A percentile compares a stretch with the other conserved stretches of the same genome.
Conservation (phyloP, 2,329 filamentous ascomycete genomes). For the Pseudocercospora eumusae region DNA sequence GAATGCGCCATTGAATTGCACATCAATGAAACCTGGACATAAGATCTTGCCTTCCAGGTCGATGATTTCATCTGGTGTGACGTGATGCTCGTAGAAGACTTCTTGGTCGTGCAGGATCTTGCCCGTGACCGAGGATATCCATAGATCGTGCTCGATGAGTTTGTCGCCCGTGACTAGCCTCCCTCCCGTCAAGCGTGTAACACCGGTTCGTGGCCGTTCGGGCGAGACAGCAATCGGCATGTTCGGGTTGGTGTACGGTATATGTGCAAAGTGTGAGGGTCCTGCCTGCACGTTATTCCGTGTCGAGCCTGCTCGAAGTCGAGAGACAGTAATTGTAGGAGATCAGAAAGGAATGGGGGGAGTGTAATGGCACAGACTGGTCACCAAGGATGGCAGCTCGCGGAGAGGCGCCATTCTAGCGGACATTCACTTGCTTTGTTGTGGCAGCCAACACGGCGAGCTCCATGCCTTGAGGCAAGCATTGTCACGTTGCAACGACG, state of each 20-base stretch:
- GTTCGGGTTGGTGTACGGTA: background rate
- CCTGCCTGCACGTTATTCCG: background rate
- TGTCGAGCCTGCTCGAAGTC: background rate
- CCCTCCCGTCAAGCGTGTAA: constrained; percentile 70
- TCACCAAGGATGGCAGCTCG: background rate
- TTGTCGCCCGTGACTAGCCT: constrained; percentile 68
- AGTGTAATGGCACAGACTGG: background rate
- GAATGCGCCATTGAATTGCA: constrained; percentile 88
- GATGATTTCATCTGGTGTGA: constrained; percentile 71
- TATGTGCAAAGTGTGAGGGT: constrained; percentile 1
- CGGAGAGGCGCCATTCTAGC: background rate
- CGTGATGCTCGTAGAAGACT: constrained; percentile 66
- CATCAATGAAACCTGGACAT: constrained; percentile 83
- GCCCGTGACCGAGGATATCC: constrained; percentile 79
- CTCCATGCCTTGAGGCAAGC: too few species aligned
- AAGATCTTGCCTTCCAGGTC: constrained; percentile 82
- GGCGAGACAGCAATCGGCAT: constrained; percentile 47
- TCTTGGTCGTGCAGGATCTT: constrained; percentile 74
- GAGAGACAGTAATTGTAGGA: background rate
- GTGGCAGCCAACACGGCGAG: constrained; percentile 17
- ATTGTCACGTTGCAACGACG: constrained; percentile 22
- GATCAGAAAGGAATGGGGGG: background rate
- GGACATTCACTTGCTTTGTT: constrained; percentile 18
- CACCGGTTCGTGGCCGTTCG: constrained; percentile 49
- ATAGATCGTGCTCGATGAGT: constrained; percentile 77